A percentile compares a stretch with the other conserved stretches of the same genome.
phyloP scores from a whole-genome alignment of 805 yeast species.

The Maudiozyma barnettii region DNA sequence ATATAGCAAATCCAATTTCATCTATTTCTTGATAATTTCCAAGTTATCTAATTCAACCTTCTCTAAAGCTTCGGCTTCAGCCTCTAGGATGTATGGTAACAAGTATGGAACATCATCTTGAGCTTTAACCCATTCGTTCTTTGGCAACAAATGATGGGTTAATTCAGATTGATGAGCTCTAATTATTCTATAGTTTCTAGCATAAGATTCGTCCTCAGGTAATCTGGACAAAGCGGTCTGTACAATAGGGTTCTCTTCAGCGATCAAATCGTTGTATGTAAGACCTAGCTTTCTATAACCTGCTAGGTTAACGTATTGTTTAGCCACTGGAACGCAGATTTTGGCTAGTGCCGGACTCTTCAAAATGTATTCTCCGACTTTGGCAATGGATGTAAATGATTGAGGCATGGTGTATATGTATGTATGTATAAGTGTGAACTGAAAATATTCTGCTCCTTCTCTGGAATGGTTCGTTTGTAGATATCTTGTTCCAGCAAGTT shows the following conservation, averaged over 20 bases:
- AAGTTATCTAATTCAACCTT: conserved; percentile 82
- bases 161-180: conserved; percentile 86
- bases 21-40: conserved; percentile 11
- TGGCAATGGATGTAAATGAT: conserved; percentile 60
- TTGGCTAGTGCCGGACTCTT: conserved; percentile 71
- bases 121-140: conserved; percentile 63
- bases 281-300: conserved; percentile 96
- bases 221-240: conserved; percentile 84
- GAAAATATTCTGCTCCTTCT: too few species aligned
- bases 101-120: conserved; percentile 78
- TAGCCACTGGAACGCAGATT: conserved; percentile 71
- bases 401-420: conserved; percentile 23
- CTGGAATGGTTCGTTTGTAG: too few species aligned
- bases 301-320: conserved; percentile 58
- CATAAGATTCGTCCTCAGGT: conserved; percentile 74
- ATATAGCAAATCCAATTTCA: neutral
- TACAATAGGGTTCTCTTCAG: conserved; percentile 79
- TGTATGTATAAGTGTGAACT: neutral
- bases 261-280: conserved; percentile 76
- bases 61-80: conserved; percentile 86
- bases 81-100: conserved; percentile 83
- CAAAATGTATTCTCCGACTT: conserved; percentile 68
- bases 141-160: conserved; percentile 78
- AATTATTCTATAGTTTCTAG: conserved; percentile 84
- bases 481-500: too few species aligned